Percentiles rank a stretch among this genome's conserved stretches.
Evolutionary conservation across 208 protist species (phyloP).

Genomic region (Leptomonas seymouri): DNA sequence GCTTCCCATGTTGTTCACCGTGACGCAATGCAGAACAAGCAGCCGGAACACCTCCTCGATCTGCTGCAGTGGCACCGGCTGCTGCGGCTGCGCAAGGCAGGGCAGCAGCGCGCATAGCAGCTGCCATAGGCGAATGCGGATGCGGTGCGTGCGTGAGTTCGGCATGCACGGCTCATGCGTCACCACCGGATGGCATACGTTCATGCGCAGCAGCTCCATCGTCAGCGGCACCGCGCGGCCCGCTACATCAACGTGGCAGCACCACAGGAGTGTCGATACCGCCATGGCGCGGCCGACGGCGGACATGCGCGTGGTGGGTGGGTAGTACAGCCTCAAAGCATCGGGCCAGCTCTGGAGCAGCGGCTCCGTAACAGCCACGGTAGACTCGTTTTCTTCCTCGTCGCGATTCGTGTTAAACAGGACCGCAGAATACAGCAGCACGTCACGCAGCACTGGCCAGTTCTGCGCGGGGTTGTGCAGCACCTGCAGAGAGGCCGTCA

Average conservation of each 20-base stretch:
- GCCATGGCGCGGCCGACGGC: conserved; percentile 70
- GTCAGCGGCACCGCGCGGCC: conserved; percentile 38
- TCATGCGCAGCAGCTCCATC: conserved; percentile 71
- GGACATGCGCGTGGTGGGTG: conserved; percentile 75
- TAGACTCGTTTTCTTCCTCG: conserved; percentile 79
- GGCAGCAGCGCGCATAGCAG: conserved; percentile 78
- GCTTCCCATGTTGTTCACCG: conserved; percentile 88
- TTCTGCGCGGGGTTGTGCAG: conserved; percentile 46
- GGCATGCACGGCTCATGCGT: conserved; percentile 89
- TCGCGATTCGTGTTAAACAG: conserved; percentile 76
- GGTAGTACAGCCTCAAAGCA: conserved; percentile 61
- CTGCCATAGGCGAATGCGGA: conserved; percentile 88
- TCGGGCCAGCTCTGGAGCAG: conserved; percentile 60
- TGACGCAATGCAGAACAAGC: conserved; percentile 55
- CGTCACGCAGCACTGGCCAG: conserved; percentile 49
- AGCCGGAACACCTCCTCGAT: conserved; percentile 46
- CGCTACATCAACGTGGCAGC: conserved; percentile 40
- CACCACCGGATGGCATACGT: conserved; percentile 52
- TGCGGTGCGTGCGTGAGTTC: conserved; percentile 87
- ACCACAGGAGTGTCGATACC: conserved; percentile 69
- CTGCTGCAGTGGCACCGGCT: conserved; percentile 14
- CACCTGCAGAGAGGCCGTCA: conserved; percentile 59
- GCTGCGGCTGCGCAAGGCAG: conserved; percentile 36
- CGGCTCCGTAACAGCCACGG: conserved; percentile 77
- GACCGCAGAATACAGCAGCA: conserved; percentile 70